phyloP scores from a whole-genome alignment of 441 rosid species.

The Croton laevigatus region DNA sequence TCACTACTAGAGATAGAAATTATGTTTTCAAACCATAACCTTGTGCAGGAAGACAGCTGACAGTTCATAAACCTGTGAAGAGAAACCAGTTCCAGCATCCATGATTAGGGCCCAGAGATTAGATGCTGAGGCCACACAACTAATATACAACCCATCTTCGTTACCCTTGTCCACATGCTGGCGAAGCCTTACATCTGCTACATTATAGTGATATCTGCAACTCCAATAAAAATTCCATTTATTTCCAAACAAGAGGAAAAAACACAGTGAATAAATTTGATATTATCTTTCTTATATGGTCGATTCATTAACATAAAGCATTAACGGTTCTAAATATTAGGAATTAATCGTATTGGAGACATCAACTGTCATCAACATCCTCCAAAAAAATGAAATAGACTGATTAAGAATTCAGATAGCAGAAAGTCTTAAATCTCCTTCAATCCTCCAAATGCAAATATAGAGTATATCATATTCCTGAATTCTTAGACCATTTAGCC shows the following conservation, averaged over 20 bases:
- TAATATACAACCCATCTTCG: slow-evolving; percentile 80
- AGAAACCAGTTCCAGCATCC: slow-evolving; percentile 97
- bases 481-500: not conserved
- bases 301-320: not conserved
- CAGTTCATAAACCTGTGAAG: slow-evolving; percentile 78
- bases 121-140: slow-evolving; percentile 81
- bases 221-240: slow-evolving; percentile 21
- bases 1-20: slow-evolving; percentile 8
- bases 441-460: not conserved
- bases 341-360: not conserved
- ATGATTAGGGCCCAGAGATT: slow-evolving; percentile 93
- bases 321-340: not conserved
- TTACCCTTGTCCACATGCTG: slow-evolving; percentile 89
- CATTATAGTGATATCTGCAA: slow-evolving; percentile 89
- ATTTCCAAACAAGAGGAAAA: slow-evolving; percentile 15
- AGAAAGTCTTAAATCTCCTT: not conserved
- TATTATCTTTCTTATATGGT: not conserved
- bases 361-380: not conserved
- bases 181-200: slow-evolving; percentile 69
- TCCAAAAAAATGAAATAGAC: not conserved
- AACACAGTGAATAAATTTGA: not conserved
- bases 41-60: slow-evolving; percentile 78
- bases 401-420: not conserved
- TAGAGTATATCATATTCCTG: not conserved
- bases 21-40: slow-evolving; percentile 38